Conservation (phyloP, 2,329 filamentous ascomycete species). For the Phoma sp. region DNA sequence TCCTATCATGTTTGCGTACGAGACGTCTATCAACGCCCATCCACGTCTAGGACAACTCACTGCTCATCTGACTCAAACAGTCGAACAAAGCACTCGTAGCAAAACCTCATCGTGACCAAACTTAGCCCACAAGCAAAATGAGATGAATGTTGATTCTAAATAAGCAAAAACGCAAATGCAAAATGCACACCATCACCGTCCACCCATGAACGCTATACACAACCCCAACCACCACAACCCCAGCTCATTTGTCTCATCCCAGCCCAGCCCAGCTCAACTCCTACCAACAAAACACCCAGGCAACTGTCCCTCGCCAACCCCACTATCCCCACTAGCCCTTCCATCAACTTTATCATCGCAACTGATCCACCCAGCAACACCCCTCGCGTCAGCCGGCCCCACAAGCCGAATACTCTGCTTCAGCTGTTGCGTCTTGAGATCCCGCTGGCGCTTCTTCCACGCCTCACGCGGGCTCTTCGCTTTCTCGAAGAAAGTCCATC, state of each 20-base stretch:
- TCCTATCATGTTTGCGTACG: no score
- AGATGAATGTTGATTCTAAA: no score
- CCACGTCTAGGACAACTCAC: no score
- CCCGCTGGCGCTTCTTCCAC: slow-evolving; percentile 27
- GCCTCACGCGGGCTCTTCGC: slow-evolving; percentile 32
- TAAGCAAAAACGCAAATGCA: no score
- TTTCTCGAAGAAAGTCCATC: slow-evolving; percentile 23
- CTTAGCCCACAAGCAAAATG: no score
- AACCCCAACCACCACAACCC: not conserved
- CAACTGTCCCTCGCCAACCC: not conserved
- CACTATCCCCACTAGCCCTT: not conserved
- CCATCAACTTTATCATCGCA: slow-evolving; percentile 5
- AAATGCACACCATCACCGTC: not conserved
- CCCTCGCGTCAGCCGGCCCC: slow-evolving; percentile 36
- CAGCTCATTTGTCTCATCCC: not conserved
- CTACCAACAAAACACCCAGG: not conserved
- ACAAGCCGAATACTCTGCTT: slow-evolving; percentile 43
- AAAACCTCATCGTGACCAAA: no score
- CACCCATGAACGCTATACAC: not conserved
- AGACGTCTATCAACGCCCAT: no score
- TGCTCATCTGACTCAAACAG: no score
- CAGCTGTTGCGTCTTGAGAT: slow-evolving; percentile 34
- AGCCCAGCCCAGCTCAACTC: not conserved
- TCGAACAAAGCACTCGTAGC: no score
- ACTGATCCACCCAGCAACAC: slow-evolving; percentile 24